phyloP scores from a whole-genome alignment of 1,284 basidiomycete species.

The Leccinum discolor region DNA sequence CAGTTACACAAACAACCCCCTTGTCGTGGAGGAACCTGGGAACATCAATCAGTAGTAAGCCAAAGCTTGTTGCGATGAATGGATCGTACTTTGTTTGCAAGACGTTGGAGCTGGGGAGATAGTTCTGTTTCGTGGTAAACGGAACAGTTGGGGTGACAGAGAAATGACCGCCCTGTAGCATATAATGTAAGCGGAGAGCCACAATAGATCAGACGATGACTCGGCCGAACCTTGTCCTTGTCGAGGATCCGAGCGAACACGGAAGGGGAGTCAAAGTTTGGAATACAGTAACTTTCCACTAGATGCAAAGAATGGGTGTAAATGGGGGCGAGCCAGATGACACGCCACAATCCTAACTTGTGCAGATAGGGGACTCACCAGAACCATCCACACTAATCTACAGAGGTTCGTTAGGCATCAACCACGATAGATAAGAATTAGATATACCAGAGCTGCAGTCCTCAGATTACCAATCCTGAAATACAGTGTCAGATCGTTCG shows the following conservation, averaged over 20 bases:
- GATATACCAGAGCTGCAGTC: conserved; percentile 71
- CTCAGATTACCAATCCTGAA: conserved; percentile 77
- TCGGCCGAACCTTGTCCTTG: conserved; percentile 62
- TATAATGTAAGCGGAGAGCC: conserved; percentile 6
- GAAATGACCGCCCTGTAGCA: conserved; percentile 85
- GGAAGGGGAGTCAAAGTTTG: conserved; percentile 91
- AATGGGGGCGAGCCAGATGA: neutral
- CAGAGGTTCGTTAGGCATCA: conserved; percentile 7
- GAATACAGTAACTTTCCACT: conserved; percentile 91
- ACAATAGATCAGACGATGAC: neutral
- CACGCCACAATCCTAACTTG: neutral
- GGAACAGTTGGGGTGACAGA: conserved; percentile 72
- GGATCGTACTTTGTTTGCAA: conserved; percentile 73
- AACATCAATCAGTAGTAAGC: neutral
- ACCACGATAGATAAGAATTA: neutral
- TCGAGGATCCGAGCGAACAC: conserved; percentile 88
- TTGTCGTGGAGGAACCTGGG: conserved; percentile 75
- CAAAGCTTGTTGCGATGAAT: neutral
- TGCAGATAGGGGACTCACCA: conserved; percentile 43
- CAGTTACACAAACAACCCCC: conserved; percentile 81
- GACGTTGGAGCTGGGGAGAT: conserved; percentile 86
- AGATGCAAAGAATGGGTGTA: neutral
- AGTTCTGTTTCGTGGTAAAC: conserved; percentile 82
- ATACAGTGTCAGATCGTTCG: conserved; percentile 9
- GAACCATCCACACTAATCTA: conserved; percentile 78